These are phyloP conservation scores for Teratosphaeria destructans DNA, from an alignment of 2,329 filamentous ascomycete genomes.

Conservation along the genomic window DNA sequence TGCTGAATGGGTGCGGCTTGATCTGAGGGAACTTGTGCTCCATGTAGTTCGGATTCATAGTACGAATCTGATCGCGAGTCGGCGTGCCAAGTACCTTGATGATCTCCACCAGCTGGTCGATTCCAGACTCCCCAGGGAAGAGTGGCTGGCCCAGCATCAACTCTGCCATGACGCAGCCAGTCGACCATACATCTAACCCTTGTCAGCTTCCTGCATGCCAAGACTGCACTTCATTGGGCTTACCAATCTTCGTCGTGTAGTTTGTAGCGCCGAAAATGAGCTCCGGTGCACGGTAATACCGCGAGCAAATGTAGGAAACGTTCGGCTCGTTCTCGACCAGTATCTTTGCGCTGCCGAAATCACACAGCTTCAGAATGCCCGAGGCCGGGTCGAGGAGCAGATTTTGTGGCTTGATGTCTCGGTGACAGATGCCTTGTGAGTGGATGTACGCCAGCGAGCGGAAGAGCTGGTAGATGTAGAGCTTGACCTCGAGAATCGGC, in stretches of 20 bases:
- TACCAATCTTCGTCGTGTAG: slow-evolving; percentile 99
- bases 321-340: slow-evolving; percentile 98
- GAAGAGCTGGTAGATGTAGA: slow-evolving; percentile 99
- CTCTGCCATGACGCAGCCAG: slow-evolving; percentile 98
- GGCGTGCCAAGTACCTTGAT: slow-evolving; percentile 98
- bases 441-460: slow-evolving; percentile 97
- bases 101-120: slow-evolving; percentile 96
- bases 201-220: slow-evolving; percentile 7
- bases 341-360: slow-evolving; percentile 98
- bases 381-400: slow-evolving; percentile 83
- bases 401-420: slow-evolving; percentile 99
- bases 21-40: slow-evolving; percentile 99
- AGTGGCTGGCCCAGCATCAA: slow-evolving; percentile 96
- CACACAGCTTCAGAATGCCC: slow-evolving; percentile 91
- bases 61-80: slow-evolving; percentile 94
- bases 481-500: slow-evolving; percentile 96
- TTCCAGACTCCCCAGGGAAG: slow-evolving; percentile 96
- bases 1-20: slow-evolving; percentile 98
- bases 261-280: slow-evolving; percentile 98
- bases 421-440: slow-evolving; percentile 96
- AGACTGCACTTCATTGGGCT: slow-evolving; percentile 24
- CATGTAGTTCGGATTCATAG: slow-evolving; percentile 99
- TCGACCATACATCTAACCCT: slow-evolving; percentile 90
- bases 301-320: slow-evolving; percentile 98
- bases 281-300: slow-evolving; percentile 96